Conservation (phyloP, 2,329 filamentous ascomycete genomes). For the Dactylellina sp. region DNA sequence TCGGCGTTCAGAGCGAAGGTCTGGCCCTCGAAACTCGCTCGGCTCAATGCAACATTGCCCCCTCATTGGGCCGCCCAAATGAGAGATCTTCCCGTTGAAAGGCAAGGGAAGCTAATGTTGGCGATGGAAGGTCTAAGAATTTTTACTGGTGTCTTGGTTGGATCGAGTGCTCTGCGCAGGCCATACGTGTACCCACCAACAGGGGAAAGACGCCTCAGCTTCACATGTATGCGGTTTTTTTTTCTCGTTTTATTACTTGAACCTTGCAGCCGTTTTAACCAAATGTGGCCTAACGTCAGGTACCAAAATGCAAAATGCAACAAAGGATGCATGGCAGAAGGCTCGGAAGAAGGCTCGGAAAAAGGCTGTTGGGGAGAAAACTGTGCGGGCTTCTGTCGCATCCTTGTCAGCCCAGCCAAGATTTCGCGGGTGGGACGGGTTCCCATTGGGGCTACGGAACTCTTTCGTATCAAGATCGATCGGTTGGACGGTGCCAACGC, state of each 20-base stretch:
- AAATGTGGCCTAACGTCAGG: conserved; percentile 54
- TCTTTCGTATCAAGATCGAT: conserved; percentile 27
- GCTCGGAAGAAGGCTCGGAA: conserved; percentile 8
- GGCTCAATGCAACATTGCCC: conserved; percentile 41
- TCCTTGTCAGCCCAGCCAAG: conserved; percentile 44
- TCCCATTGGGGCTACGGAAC: conserved; percentile 37
- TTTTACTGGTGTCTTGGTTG: conserved; percentile 21
- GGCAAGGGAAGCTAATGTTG: conserved; percentile 28
- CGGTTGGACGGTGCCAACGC: conserved; percentile 35
- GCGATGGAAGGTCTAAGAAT: conserved; percentile 33
- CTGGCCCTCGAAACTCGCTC: conserved; percentile 46
- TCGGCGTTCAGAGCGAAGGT: conserved; percentile 14
- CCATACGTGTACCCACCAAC: conserved; percentile 46
- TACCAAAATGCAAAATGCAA: conserved; percentile 56
- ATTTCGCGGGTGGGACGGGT: conserved; percentile 20
- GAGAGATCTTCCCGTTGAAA: conserved; percentile 27
- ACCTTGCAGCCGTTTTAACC: conserved; percentile 51
- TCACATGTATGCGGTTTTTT: conserved; percentile 43
- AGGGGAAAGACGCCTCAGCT: conserved; percentile 12
- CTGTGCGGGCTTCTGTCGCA: conserved; percentile 4
- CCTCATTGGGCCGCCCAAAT: conserved; percentile 28
- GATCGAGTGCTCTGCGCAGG: conserved; percentile 13
- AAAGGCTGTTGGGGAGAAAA: conserved; percentile 48
- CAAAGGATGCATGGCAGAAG: conserved; percentile 41
- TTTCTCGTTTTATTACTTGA: background rate